A percentile compares a stretch with the other conserved stretches of the same genome.
phyloP scores from a whole-genome alignment of 441 rosid genomes.

The Omphalea diandra region DNA sequence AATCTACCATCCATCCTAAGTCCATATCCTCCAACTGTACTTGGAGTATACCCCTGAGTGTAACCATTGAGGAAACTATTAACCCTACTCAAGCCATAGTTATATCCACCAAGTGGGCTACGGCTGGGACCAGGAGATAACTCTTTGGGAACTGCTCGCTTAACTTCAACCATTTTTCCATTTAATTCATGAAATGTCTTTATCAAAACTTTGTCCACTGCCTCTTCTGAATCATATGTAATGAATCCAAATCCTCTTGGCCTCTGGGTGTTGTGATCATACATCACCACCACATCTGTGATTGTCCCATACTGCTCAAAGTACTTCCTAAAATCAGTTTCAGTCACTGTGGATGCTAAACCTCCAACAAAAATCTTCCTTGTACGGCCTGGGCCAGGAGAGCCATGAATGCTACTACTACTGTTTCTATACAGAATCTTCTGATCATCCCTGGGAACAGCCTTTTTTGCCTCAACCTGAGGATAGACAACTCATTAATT shows the following conservation, averaged over 20 bases:
- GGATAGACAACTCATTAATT: slow-evolving; percentile 9
- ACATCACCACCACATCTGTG: slow-evolving; percentile 92
- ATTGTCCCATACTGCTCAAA: slow-evolving; percentile 88
- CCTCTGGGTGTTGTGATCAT: slow-evolving; percentile 87
- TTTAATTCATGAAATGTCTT: slow-evolving; percentile 87
- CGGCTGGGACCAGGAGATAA: slow-evolving; percentile 75
- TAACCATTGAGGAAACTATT: slow-evolving; percentile 65
- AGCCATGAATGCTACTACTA: slow-evolving; percentile 64
- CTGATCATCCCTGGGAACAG: slow-evolving; percentile 94
- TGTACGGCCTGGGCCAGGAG: slow-evolving; percentile 78
- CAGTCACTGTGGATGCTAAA: slow-evolving; percentile 84
- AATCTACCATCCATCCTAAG: slow-evolving; percentile 88
- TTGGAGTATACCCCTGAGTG: slow-evolving; percentile 70
- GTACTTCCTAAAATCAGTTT: slow-evolving; percentile 77
- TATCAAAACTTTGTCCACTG: slow-evolving; percentile 72
- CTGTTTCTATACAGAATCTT: slow-evolving; percentile 57
- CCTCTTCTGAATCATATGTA: slow-evolving; percentile 85
- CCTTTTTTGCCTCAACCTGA: slow-evolving; percentile 95
- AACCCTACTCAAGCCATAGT: slow-evolving; percentile 61
- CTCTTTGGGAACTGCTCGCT: slow-evolving; percentile 90
- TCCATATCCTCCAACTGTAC: slow-evolving; percentile 75
- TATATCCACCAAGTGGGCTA: slow-evolving; percentile 69
- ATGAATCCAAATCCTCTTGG: slow-evolving; percentile 94
- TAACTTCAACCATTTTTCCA: slow-evolving; percentile 81
- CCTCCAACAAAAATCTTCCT: slow-evolving; percentile 96